Conservation (phyloP, 441 rosid species). For the Euphorbia corollata region DNA sequence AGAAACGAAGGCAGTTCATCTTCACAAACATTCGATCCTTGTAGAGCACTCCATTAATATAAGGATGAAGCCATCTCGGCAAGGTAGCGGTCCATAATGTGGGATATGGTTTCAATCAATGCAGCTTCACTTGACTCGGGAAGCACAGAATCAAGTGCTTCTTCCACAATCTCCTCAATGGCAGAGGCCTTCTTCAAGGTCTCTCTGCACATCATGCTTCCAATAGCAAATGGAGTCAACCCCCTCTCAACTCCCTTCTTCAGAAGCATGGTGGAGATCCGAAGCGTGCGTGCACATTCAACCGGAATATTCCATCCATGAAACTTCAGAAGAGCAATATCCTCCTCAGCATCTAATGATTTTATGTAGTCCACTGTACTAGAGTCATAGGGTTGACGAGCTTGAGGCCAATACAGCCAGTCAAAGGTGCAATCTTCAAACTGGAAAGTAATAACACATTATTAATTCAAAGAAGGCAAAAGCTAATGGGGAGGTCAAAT, state of each 20-base stretch:
- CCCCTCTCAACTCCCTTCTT: constrained; percentile 72
- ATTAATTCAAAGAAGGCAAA: background rate
- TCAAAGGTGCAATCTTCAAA: constrained; percentile 85
- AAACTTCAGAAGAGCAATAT: constrained; percentile 48
- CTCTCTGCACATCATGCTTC: constrained; percentile 65
- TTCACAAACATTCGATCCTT: constrained; percentile 3
- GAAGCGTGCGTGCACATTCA: constrained; percentile 45
- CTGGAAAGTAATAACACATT: constrained; percentile 26
- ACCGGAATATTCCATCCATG: constrained; percentile 65
- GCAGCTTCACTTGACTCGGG: constrained; percentile 43
- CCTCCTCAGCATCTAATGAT: constrained; percentile 71
- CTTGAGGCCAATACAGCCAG: constrained; percentile 89
- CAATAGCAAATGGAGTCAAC: constrained; percentile 58
- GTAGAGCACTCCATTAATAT: constrained; percentile 16
- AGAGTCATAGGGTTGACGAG: constrained; percentile 46
- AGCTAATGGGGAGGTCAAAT: too few relatives aligned
- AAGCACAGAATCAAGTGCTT: constrained; percentile 38
- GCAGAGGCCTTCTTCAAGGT: constrained; percentile 35
- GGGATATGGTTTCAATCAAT: constrained; percentile 35
- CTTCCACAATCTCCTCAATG: constrained; percentile 44
- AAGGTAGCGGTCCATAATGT: constrained; percentile 40
- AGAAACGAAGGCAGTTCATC: background rate
- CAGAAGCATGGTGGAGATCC: constrained; percentile 69
- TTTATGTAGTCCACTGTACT: constrained; percentile 53
- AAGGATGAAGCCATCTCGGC: constrained; percentile 28